phyloP scores from a whole-genome alignment of 768 basidiomycete species.

The Tulasnella sp. region DNA sequence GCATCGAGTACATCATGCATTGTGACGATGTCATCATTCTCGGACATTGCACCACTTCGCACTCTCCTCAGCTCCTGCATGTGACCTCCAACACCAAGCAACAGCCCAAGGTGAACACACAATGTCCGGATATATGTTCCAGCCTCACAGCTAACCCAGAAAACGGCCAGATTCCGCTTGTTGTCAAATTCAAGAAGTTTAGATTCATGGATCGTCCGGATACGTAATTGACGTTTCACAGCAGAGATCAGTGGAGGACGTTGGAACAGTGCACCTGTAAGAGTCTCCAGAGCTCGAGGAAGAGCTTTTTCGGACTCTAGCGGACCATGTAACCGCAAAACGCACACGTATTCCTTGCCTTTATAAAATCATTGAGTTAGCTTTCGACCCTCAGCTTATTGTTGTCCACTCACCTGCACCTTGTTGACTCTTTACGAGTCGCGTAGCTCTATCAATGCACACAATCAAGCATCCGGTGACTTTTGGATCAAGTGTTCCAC shows the following conservation, averaged over 20 bases:
- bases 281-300: conserved; percentile 86
- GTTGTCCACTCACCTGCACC: conserved; percentile 55
- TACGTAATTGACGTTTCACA: conserved; percentile 93
- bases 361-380: neutral
- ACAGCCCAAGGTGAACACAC: conserved; percentile 88
- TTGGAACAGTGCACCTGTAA: conserved; percentile 97
- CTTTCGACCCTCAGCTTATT: no score
- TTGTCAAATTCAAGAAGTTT: conserved; percentile 95
- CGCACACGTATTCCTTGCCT: conserved; percentile 97
- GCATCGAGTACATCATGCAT: conserved; percentile 99
- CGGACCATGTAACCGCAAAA: conserved; percentile 77
- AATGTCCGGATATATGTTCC: conserved; percentile 75
- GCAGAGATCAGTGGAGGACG: conserved; percentile 97
- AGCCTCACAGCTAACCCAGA: conserved; percentile 98
- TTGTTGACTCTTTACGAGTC: conserved; percentile 96
- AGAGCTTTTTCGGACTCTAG: conserved; percentile 74
- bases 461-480: conserved; percentile 98
- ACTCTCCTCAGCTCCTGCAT: conserved; percentile 98
- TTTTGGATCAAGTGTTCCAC: conserved; percentile 96
- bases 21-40: conserved; percentile 96
- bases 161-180: conserved; percentile 89
- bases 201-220: conserved; percentile 93
- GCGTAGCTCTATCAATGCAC: conserved; percentile 95
- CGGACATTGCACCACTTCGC: conserved; percentile 88
- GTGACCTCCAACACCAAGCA: conserved; percentile 96